Evolutionary conservation across 2,329 filamentous ascomycete genomes (phyloP).

Genomic region (Fonsecaea pedrosoi): DNA sequence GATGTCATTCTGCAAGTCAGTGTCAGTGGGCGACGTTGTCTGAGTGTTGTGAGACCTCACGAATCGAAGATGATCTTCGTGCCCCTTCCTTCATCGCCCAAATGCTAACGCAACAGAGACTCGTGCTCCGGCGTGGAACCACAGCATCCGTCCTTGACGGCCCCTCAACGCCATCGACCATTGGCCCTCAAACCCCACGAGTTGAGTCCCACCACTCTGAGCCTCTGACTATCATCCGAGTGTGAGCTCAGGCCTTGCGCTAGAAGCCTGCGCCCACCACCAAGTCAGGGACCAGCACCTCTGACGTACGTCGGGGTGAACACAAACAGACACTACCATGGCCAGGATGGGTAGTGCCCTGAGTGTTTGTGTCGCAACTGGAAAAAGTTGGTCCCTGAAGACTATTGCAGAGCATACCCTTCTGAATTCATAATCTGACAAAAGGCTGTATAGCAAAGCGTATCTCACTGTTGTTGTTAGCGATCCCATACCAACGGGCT

Average conservation of each 20-base stretch:
- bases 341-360: slow-evolving; percentile 3
- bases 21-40: slow-evolving; percentile 8
- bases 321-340: background rate
- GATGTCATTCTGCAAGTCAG: slow-evolving; percentile 17
- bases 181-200: slow-evolving; percentile 17
- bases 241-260: slow-evolving; percentile 8
- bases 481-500: background rate
- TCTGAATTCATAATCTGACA: background rate
- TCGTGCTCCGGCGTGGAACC: slow-evolving; percentile 17
- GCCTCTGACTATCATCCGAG: background rate
- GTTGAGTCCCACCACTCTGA: background rate
- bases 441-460: background rate
- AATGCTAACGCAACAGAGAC: slow-evolving; percentile 22
- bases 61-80: slow-evolving; percentile 24
- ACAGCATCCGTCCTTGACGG: background rate
- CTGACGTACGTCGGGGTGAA: slow-evolving; percentile 13
- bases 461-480: background rate
- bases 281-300: background rate
- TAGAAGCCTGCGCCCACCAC: background rate
- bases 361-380: background rate
- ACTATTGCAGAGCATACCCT: background rate
- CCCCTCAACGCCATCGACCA: background rate
- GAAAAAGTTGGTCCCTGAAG: slow-evolving; percentile 13
- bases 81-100: slow-evolving; percentile 12
- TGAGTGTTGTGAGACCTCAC: slow-evolving; percentile 26